Percentiles rank a stretch among this genome's conserved stretches.
These are phyloP conservation scores for Colletotrichum sp. DNA, from an alignment of 2,329 filamentous ascomycete genomes.

Conservation along the genomic window DNA sequence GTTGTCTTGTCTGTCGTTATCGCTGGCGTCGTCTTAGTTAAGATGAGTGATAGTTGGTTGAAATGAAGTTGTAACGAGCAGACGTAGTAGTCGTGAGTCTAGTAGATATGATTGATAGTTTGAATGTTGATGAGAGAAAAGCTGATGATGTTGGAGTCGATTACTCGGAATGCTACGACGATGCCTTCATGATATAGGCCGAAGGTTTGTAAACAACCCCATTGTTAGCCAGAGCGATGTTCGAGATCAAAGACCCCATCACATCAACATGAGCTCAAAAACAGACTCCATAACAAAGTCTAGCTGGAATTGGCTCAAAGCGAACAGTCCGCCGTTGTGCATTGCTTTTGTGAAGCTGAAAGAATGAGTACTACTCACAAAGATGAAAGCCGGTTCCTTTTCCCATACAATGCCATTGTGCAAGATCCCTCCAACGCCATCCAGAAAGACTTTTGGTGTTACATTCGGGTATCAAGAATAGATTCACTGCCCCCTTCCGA, in stretches of 20 bases:
- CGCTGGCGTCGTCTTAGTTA: no score
- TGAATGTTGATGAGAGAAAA: background rate
- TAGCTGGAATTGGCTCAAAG: rapidly evolving
- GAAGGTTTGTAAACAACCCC: rapidly evolving
- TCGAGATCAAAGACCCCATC: background rate
- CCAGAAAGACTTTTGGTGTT: slow-evolving; percentile 15
- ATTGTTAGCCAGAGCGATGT: background rate
- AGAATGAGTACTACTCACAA: background rate
- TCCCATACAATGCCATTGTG: background rate
- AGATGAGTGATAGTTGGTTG: background rate
- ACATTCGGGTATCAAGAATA: slow-evolving; percentile 13
- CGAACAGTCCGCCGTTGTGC: background rate
- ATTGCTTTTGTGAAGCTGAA: background rate
- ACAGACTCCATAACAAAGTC: background rate
- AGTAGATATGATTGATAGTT: background rate
- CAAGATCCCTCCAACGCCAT: slow-evolving; percentile 9
- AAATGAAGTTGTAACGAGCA: background rate
- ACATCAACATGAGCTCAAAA: background rate
- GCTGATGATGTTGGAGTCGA: background rate
- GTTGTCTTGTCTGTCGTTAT: no score
- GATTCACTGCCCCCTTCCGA: slow-evolving; percentile 57
- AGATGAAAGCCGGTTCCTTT: background rate
- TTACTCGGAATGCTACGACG: background rate
- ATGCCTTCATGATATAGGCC: background rate
- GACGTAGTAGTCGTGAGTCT: background rate